Evolutionary conservation across 2,329 filamentous ascomycete species (phyloP).

Genomic region (Lasiodiplodia theobromae): DNA sequence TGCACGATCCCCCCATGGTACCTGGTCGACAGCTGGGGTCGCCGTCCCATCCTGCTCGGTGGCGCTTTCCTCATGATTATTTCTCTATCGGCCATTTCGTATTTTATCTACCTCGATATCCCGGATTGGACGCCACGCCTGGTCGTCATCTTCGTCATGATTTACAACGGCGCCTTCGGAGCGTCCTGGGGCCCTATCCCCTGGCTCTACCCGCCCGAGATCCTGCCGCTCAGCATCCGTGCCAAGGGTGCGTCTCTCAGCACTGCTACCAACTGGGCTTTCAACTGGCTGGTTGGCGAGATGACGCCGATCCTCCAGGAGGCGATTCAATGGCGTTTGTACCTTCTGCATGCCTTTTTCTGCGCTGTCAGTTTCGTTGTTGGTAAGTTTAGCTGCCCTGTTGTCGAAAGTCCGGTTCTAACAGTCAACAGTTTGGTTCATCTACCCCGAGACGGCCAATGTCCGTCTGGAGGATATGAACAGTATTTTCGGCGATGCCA

Average conservation of each 20-base stretch:
- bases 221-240: conserved; percentile 92
- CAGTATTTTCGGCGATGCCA: conserved; percentile 89
- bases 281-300: conserved; percentile 96
- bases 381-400: conserved; percentile 67
- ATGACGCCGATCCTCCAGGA: conserved; percentile 94
- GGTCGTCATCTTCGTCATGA: conserved; percentile 95
- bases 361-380: conserved; percentile 94
- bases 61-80: conserved; percentile 90
- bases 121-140: conserved; percentile 73
- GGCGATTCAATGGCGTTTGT: conserved; percentile 90
- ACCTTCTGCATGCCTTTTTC: conserved; percentile 95
- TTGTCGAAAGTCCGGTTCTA: conserved; percentile 31
- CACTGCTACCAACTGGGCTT: conserved; percentile 96
- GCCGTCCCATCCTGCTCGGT: conserved; percentile 85
- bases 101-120: conserved; percentile 91
- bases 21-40: conserved; percentile 89
- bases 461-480: conserved; percentile 98
- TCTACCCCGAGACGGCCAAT: conserved; percentile 96
- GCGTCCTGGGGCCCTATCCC: conserved; percentile 98
- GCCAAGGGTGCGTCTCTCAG: conserved; percentile 97
- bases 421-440: conserved; percentile 79
- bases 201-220: conserved; percentile 99
- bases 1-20: conserved; percentile 98
- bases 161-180: conserved; percentile 97
- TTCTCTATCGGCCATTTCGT: conserved; percentile 87